Conservation (phyloP, 2,329 filamentous ascomycete species). For the Fusarium domesticum region DNA sequence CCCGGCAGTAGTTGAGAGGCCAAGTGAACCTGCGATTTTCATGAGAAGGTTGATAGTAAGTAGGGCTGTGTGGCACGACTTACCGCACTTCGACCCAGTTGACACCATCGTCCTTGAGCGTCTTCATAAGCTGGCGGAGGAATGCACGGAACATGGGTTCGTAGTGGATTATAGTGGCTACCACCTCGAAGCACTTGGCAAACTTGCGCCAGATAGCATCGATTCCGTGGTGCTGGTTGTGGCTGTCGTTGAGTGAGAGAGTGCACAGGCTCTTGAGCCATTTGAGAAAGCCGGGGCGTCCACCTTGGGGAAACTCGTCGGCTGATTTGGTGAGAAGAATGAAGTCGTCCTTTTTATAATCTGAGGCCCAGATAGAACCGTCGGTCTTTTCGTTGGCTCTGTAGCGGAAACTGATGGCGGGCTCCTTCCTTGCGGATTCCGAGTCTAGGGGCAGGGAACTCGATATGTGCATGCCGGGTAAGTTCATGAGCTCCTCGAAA, state of each 20-base stretch:
- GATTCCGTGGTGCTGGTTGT: conserved; percentile 78
- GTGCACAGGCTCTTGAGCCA: conserved; percentile 75
- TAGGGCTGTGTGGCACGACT: conserved; percentile 9
- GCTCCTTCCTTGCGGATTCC: conserved; percentile 50
- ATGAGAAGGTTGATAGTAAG: conserved; percentile 9
- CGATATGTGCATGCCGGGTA: conserved; percentile 72
- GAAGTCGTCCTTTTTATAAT: conserved; percentile 58
- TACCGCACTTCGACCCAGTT: conserved; percentile 75
- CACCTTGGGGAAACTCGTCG: conserved; percentile 70
- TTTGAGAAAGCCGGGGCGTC: conserved; percentile 65
- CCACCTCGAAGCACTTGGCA: conserved; percentile 66
- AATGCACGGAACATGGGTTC: conserved; percentile 84
- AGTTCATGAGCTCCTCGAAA: conserved; percentile 66
- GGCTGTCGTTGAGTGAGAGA: conserved; percentile 68
- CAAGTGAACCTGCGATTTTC: conserved; percentile 60
- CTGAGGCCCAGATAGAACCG: conserved; percentile 61
- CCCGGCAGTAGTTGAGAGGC: conserved; percentile 64
- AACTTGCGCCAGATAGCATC: conserved; percentile 87
- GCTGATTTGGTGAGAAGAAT: conserved; percentile 63
- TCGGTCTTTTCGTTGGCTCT: conserved; percentile 44
- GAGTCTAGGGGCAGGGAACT: conserved; percentile 55
- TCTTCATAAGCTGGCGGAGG: conserved; percentile 65
- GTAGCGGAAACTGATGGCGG: conserved; percentile 61
- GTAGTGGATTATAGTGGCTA: conserved; percentile 76
- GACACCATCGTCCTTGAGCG: conserved; percentile 77